These are phyloP conservation scores for Penicillium diatomitis DNA, from an alignment of 495 filamentous ascomycete species.

Conservation along the genomic window DNA sequence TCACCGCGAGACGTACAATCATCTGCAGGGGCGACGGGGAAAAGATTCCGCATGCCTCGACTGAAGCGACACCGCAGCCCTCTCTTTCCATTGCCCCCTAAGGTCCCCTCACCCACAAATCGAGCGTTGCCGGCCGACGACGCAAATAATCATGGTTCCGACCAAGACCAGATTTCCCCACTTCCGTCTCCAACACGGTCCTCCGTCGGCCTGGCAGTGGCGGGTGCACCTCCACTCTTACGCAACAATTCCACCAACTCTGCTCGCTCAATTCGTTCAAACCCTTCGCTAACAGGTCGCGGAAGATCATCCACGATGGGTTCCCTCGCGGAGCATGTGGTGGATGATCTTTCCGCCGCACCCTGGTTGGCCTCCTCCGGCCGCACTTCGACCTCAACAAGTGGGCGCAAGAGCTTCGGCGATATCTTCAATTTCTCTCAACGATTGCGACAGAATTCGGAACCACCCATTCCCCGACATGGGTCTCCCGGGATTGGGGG, in stretches of 20 bases:
- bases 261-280: conserved; percentile 60
- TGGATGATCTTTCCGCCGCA: conserved; percentile 47
- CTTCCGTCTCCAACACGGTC: conserved; percentile 49
- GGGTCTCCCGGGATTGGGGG: conserved; percentile 45
- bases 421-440: conserved; percentile 70
- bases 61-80: conserved; percentile 73
- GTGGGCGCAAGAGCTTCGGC: conserved; percentile 80
- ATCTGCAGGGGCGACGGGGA: conserved; percentile 35
- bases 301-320: conserved; percentile 86
- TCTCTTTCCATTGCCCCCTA: conserved; percentile 80
- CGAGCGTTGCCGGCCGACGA: conserved; percentile 17
- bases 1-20: conserved; percentile 18
- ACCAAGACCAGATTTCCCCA: conserved; percentile 37
- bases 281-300: conserved; percentile 52
- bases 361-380: conserved; percentile 50
- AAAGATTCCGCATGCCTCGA: conserved; percentile 74
- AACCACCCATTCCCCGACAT: conserved; percentile 52
- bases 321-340: conserved; percentile 47
- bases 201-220: conserved; percentile 34
- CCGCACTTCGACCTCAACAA: conserved; percentile 72
- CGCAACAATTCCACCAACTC: conserved; percentile 60
- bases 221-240: conserved; percentile 32
- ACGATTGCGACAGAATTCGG: conserved; percentile 69
- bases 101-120: conserved; percentile 28
- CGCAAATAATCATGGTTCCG: conserved; percentile 19